Percentiles rank a stretch among this genome's conserved stretches.
Evolutionary conservation across 2,329 filamentous ascomycete species (phyloP).

Genomic region (Phyllosticta ampelicida): DNA sequence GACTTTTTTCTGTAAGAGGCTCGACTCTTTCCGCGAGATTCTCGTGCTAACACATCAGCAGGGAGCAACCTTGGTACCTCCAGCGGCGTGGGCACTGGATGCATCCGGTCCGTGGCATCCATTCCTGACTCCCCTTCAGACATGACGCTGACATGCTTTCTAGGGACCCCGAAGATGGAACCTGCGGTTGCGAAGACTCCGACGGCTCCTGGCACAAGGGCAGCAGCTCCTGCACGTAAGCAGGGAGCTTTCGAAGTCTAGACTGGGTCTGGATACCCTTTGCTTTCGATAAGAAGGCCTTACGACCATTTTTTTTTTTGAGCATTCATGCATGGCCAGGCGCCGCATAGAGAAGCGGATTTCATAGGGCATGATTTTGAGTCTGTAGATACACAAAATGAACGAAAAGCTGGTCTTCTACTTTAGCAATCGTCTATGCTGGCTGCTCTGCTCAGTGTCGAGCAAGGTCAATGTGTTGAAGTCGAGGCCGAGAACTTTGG

Average conservation of each 20-base stretch:
- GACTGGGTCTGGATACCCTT: no score
- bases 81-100: conserved; percentile 18
- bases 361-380: background rate
- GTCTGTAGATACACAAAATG: background rate
- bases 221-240: background rate
- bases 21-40: no score
- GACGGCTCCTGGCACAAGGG: conserved; percentile 1
- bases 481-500: no score
- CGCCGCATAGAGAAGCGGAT: background rate
- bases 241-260: background rate
- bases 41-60: background rate
- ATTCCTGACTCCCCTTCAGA: no score
- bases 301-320: background rate
- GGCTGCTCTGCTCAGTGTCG: no score
- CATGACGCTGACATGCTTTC: no score
- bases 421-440: background rate
- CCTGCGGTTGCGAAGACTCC: conserved; percentile 7
- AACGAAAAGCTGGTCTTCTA: background rate
- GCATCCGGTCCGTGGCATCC: conserved; percentile 13
- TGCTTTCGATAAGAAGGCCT: no score
- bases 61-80: conserved; percentile 13
- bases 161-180: conserved; percentile 13
- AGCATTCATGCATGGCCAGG: background rate
- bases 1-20: conserved; percentile 9
- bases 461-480: no score